These are phyloP conservation scores for Cutaneotrichosporon curvatum DNA, from an alignment of 1,284 basidiomycete species.

Conservation along the genomic window DNA sequence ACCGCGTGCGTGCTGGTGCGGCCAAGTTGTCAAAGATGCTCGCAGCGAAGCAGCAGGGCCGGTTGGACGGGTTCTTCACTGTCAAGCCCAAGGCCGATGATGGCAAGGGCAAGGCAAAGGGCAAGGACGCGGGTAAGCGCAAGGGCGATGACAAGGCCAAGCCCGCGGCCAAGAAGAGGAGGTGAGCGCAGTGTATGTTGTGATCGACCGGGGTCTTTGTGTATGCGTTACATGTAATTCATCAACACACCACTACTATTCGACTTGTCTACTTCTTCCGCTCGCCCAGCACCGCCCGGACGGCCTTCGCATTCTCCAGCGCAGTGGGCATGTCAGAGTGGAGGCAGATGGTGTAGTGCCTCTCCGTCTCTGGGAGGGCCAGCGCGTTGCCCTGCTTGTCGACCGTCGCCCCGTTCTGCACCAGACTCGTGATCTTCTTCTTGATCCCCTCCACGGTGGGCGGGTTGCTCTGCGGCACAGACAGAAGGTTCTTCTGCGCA, in stretches of 20 bases:
- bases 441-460: conserved; percentile 51
- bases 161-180: conserved; percentile 3
- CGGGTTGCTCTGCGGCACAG: conserved; percentile 26
- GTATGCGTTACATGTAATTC: too few relatives aligned
- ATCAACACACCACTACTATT: too few relatives aligned
- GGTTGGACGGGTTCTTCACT: conserved; percentile 91
- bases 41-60: conserved; percentile 88
- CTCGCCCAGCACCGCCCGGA: conserved; percentile 5
- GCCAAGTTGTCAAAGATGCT: conserved; percentile 85
- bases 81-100: conserved; percentile 53
- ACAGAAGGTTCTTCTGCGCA: conserved; percentile 25
- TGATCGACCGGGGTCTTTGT: neutral
- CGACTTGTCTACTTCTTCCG: conserved; percentile 2
- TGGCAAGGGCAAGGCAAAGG: conserved; percentile 24
- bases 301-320: conserved; percentile 14
- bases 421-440: conserved; percentile 64
- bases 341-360: conserved; percentile 61
- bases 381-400: conserved; percentile 16
- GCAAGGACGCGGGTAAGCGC: conserved; percentile 50
- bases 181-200: neutral
- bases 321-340: conserved; percentile 29
- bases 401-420: conserved; percentile 50
- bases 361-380: conserved; percentile 3
- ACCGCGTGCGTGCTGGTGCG: conserved; percentile 89
- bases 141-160: conserved; percentile 40